A percentile compares a stretch with the other conserved stretches of the same genome.
These are phyloP conservation scores for Plantago elongata DNA, from an alignment of 257 asterid genomes.

Conservation along the genomic window DNA sequence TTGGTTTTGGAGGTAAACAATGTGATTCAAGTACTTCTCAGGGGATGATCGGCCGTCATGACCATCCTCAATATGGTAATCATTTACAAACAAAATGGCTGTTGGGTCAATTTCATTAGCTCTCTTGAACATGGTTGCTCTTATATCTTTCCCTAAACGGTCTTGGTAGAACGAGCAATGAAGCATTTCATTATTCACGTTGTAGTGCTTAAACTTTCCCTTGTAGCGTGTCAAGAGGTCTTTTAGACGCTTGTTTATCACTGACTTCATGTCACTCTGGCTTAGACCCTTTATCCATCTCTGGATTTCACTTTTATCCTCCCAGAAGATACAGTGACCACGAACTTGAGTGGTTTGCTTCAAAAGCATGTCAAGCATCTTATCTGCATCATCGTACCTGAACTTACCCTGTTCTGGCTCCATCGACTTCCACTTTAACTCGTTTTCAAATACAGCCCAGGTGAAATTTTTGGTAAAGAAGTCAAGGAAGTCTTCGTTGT, in stretches of 20 bases:
- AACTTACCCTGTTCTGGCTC: constrained; percentile 69
- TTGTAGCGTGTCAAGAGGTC: constrained; percentile 74
- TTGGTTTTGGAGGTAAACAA: constrained; percentile 62
- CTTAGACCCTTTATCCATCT: constrained; percentile 61
- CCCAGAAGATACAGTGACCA: constrained; percentile 98
- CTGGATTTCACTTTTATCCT: constrained; percentile 59
- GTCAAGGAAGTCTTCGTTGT: constrained; percentile 66
- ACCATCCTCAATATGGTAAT: constrained; percentile 80
- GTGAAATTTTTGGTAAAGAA: constrained; percentile 76
- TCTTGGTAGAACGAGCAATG: constrained; percentile 89
- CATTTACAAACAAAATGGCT: constrained; percentile 66
- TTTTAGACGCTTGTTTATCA: constrained; percentile 63
- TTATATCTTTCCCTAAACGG: constrained; percentile 53
- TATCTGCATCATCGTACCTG: constrained; percentile 80
- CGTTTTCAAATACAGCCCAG: constrained; percentile 87
- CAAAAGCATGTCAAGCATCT: constrained; percentile 46
- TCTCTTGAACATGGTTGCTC: constrained; percentile 69
- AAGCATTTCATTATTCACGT: constrained; percentile 89
- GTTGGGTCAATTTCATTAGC: constrained; percentile 65
- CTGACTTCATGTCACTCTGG: constrained; percentile 42
- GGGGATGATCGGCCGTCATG: constrained; percentile 58
- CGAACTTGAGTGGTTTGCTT: constrained; percentile 56
- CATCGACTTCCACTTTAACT: constrained; percentile 90
- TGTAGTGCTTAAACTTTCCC: constrained; percentile 73
- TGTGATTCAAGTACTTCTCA: constrained; percentile 63